A percentile compares a stretch with the other conserved stretches of the same genome.
These are phyloP conservation scores for Serpula lacrymans DNA, from an alignment of 768 basidiomycete species.

Conservation along the genomic window DNA sequence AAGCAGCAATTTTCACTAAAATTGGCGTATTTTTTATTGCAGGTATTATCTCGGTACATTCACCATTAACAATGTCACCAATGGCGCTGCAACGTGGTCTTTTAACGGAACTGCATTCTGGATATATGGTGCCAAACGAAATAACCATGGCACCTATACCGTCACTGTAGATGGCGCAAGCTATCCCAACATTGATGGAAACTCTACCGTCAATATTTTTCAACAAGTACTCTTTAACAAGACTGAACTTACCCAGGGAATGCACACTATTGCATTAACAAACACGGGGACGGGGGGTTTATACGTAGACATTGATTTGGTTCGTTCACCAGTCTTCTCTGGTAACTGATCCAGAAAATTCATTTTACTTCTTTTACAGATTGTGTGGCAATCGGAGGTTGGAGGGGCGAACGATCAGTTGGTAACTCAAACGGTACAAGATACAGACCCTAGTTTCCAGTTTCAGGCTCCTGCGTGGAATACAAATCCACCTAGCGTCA, in stretches of 20 bases:
- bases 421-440: background rate
- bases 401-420: background rate
- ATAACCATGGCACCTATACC: conserved; percentile 43
- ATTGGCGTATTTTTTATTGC: background rate
- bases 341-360: too few relatives aligned
- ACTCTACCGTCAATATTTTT: conserved; percentile 24
- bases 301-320: conserved; percentile 48
- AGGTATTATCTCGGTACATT: conserved; percentile 41
- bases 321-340: too few relatives aligned
- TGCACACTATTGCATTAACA: conserved; percentile 33
- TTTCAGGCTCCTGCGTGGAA: background rate
- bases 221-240: conserved; percentile 40
- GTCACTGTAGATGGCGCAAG: conserved; percentile 37
- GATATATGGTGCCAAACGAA: conserved; percentile 48
- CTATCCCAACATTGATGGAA: conserved; percentile 29
- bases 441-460: background rate
- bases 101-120: conserved; percentile 50
- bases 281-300: conserved; percentile 30
- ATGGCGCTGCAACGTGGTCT: conserved; percentile 34
- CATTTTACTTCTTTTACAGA: too few relatives aligned
- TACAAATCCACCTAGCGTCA: background rate
- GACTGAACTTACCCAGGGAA: conserved; percentile 27
- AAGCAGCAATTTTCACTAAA: background rate
- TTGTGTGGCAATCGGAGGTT: background rate
- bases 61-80: conserved; percentile 31